These are phyloP conservation scores for Bjerkandera adusta DNA, from an alignment of 1,284 basidiomycete species.

Conservation along the genomic window DNA sequence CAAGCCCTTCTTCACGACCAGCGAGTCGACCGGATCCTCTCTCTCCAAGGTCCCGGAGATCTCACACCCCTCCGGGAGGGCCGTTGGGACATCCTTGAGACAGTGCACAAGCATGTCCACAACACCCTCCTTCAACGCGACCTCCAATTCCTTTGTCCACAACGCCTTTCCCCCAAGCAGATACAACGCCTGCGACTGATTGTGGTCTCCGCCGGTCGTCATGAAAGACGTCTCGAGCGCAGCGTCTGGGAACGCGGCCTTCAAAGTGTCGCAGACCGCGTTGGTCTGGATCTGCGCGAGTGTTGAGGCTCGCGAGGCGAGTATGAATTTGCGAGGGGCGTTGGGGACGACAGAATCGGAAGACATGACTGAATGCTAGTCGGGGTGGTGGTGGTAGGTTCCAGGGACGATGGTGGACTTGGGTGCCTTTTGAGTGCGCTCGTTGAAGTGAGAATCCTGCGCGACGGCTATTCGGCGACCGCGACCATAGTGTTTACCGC, in stretches of 20 bases:
- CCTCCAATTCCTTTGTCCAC: conserved; percentile 96
- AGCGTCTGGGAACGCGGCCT: conserved; percentile 42
- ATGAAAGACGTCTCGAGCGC: conserved; percentile 80
- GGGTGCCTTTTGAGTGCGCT: conserved; percentile 5
- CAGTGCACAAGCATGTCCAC: conserved; percentile 96
- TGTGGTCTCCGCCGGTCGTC: conserved; percentile 90
- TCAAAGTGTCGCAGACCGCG: conserved; percentile 61
- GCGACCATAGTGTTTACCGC: background rate
- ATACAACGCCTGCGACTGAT: conserved; percentile 81
- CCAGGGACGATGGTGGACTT: background rate
- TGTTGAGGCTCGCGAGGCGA: conserved; percentile 85
- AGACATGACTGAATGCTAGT: conserved; percentile 9
- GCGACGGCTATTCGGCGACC: background rate
- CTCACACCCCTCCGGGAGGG: conserved; percentile 80
- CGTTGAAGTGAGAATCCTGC: background rate
- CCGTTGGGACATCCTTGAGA: conserved; percentile 93
- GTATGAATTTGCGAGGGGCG: conserved; percentile 43
- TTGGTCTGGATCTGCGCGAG: conserved; percentile 89
- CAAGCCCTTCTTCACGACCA: conserved; percentile 84
- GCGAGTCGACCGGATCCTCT: conserved; percentile 87
- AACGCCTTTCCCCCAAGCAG: conserved; percentile 84
- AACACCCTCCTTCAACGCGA: conserved; percentile 64
- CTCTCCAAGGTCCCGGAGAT: conserved; percentile 86
- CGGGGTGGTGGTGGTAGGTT: background rate
- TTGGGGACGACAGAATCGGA: conserved; percentile 11